Conservation (phyloP, 768 basidiomycete species). For the Auriscalpium orientale region DNA sequence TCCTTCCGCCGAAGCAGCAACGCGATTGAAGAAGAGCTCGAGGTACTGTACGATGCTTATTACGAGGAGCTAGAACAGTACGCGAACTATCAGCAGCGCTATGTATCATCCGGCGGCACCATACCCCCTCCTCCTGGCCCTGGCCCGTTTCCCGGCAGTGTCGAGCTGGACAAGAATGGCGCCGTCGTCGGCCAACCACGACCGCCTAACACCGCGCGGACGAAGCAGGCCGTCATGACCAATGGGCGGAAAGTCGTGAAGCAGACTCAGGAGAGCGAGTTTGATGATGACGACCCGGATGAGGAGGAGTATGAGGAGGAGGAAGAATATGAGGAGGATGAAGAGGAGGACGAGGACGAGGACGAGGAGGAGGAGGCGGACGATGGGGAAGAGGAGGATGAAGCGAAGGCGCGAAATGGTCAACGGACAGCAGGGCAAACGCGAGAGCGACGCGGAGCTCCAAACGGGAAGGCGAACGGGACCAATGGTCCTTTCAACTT, state of each 20-base stretch:
- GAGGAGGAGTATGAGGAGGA: conserved; percentile 48
- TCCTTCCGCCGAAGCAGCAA: conserved; percentile 41
- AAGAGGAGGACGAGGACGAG: conserved; percentile 61
- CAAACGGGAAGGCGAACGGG: conserved; percentile 40
- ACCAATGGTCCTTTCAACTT: conserved; percentile 74
- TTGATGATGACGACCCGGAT: conserved; percentile 58
- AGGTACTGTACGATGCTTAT: conserved; percentile 99
- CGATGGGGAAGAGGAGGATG: conserved; percentile 41
- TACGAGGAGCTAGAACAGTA: conserved; percentile 99
- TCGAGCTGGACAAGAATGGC: conserved; percentile 93
- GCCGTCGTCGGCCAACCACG: conserved; percentile 41
- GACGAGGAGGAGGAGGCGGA: conserved; percentile 65
- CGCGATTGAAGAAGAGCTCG: conserved; percentile 99
- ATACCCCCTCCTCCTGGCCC: conserved; percentile 91
- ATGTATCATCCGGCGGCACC: conserved; percentile 83
- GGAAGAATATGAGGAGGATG: conserved; percentile 48
- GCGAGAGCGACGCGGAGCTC: conserved; percentile 21
- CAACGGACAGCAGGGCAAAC: conserved; percentile 16
- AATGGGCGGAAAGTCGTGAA: conserved; percentile 39
- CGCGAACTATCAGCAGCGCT: conserved; percentile 96
- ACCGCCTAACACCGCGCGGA: conserved; percentile 12
- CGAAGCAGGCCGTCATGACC: conserved; percentile 23
- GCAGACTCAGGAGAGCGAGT: conserved; percentile 48
- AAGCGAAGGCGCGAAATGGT: conserved; percentile 20
- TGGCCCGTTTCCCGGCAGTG: conserved; percentile 96